These are phyloP conservation scores for Corymbia citriodora DNA, from an alignment of 441 rosid genomes.

Conservation along the genomic window DNA sequence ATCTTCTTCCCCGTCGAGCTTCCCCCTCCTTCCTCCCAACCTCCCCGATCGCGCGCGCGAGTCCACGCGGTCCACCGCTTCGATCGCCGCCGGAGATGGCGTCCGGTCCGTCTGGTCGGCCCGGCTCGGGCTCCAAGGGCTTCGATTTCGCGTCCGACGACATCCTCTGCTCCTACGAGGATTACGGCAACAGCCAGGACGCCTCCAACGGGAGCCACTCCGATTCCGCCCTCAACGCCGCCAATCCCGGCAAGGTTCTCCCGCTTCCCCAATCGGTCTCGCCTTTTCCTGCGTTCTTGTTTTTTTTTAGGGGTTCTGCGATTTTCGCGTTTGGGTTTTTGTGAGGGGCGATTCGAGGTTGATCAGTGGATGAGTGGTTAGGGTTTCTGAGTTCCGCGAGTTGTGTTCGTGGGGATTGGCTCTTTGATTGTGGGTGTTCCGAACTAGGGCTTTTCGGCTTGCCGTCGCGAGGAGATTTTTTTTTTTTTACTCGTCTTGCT, in stretches of 20 bases:
- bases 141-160: slow-evolving; percentile 92
- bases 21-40: not conserved
- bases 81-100: slow-evolving; percentile 40
- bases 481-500: not conserved
- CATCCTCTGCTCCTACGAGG: slow-evolving; percentile 90
- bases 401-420: not conserved
- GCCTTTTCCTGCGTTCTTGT: fast-evolving
- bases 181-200: slow-evolving; percentile 53
- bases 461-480: not conserved
- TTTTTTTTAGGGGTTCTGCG: not conserved
- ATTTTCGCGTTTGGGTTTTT: not conserved
- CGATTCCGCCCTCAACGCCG: slow-evolving; percentile 30
- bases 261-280: not conserved
- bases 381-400: not conserved
- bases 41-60: not conserved
- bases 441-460: not conserved
- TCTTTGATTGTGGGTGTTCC: not conserved
- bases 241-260: slow-evolving; percentile 48
- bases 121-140: slow-evolving; percentile 59
- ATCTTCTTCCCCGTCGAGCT: not conserved
- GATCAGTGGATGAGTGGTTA: not conserved
- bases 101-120: slow-evolving; percentile 71
- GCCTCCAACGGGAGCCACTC: slow-evolving; percentile 54
- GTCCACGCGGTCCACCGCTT: not conserved
- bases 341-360: not conserved